Evolutionary conservation across 2,329 filamentous ascomycete species (phyloP).

Genomic region (Alternaria viburni): DNA sequence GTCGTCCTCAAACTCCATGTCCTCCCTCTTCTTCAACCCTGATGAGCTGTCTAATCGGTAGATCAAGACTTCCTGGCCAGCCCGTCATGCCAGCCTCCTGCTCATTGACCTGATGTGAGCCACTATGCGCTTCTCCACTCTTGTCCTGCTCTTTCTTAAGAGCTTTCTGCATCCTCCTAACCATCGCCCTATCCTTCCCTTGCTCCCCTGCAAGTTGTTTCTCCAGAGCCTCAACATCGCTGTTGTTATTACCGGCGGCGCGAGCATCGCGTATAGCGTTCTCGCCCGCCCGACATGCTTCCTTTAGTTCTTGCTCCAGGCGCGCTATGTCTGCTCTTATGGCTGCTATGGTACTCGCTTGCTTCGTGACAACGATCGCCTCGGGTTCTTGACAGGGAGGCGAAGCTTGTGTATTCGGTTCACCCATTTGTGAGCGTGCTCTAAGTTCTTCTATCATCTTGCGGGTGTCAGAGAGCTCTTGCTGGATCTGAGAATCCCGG

Average conservation of each 20-base stretch:
- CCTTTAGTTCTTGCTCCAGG: no score
- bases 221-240: background rate
- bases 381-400: no score
- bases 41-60: background rate
- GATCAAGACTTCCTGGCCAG: background rate
- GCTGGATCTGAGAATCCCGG: no score
- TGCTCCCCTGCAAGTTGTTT: background rate
- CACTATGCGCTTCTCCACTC: background rate
- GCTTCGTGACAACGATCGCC: accelerated
- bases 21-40: background rate
- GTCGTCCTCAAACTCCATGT: background rate
- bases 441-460: no score
- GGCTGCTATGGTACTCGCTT: background rate
- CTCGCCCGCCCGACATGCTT: background rate
- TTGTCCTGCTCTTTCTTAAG: background rate
- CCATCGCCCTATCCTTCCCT: background rate
- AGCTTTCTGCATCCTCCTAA: background rate
- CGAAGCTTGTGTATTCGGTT: no score
- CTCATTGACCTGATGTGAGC: background rate
- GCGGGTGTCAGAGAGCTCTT: no score
- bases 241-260: background rate
- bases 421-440: no score
- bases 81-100: background rate
- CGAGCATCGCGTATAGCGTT: background rate
- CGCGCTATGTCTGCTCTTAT: background rate